Evolutionary conservation across 306 rosid species (phyloP).

Genomic region (Spatholobus suberectus): DNA sequence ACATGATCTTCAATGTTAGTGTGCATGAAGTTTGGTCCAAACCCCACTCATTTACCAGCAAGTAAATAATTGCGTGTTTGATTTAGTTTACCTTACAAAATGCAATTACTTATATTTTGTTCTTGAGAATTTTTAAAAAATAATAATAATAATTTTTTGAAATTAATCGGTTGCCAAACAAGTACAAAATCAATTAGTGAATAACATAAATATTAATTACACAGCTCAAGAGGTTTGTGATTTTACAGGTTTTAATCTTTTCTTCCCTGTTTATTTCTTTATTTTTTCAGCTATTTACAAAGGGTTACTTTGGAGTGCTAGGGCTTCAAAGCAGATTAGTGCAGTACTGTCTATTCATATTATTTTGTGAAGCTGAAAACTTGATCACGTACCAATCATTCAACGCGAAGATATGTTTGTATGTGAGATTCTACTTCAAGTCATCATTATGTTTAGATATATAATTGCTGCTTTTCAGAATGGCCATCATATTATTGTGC

Average conservation of each 20-base stretch:
- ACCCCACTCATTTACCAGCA: neutral
- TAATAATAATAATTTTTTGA: neutral
- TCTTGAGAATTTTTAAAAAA: too few species aligned
- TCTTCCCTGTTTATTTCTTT: neutral
- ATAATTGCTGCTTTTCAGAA: conserved; percentile 23
- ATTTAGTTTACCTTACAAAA: neutral
- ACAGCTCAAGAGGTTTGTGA: neutral
- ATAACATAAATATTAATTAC: neutral
- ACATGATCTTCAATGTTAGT: neutral
- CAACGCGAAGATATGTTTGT: neutral
- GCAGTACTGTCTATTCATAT: neutral
- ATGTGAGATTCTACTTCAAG: conserved; percentile 8
- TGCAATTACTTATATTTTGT: too few species aligned
- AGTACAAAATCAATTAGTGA: neutral
- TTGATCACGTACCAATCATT: conserved; percentile 3
- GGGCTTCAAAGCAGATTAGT: neutral
- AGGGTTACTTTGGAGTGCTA: neutral
- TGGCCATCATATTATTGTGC: conserved; percentile 14
- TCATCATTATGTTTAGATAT: conserved; percentile 4
- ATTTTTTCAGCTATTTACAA: neutral
- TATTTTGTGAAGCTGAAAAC: neutral
- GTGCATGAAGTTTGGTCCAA: neutral
- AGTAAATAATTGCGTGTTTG: neutral
- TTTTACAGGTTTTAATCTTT: neutral
- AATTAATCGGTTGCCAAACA: neutral